Base-by-base conservation (phyloP, 768 basidiomycete species). In the Suillus plorans region DNA sequence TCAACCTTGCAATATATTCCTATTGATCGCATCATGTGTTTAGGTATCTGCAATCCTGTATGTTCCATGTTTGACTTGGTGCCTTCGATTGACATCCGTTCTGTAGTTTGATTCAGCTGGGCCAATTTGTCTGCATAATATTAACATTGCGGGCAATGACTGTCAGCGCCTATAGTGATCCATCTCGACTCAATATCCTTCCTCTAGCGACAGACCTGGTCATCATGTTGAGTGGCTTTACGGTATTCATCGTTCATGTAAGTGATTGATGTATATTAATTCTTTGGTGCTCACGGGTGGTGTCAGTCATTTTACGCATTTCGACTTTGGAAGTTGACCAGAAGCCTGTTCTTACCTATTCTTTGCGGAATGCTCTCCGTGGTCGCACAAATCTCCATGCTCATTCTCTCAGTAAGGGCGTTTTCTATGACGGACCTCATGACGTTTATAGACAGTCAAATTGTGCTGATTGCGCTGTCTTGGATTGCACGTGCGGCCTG, bases 251-350 rank as follows among this genome's bases (percentile, higher is more conserved):
- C 37, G 58, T 52, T 10, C 63, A 64, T 13, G 63, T 64, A 20
- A n/a, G 44, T 64, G 34, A 39, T 50, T 25, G 14, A 18, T 55
- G 16, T 9, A 20, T 39, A 5, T 57, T 36, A 5, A 39, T 55
- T 31, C 18, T 41, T 9, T 49, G 25, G 12, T 4, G 22, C 58
- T 64, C 16, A 64, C 47, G 4, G 14, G 10, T 13, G 4, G 42
- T 41, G 8, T 55, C n/a, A 60, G 63, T 36, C 63, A 34, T 64
- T 64, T 47, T 61, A 61, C 36, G 50, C 57, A 22, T 64, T 47
- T 39, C 63, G 59, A 34, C 57, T 64, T 20, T 39, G 58, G 44
- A 64, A 18, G 25, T 49, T 64, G 6, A 36, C 47, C n/a, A 52
- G 60, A 28, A 64, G 34, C 8, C 1, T 39, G 12, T 22, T 50